A percentile compares a stretch with the other conserved stretches of the same genome.
Conservation (phyloP, 2,329 filamentous ascomycete species). For the Colletotrichum eremochloae region DNA sequence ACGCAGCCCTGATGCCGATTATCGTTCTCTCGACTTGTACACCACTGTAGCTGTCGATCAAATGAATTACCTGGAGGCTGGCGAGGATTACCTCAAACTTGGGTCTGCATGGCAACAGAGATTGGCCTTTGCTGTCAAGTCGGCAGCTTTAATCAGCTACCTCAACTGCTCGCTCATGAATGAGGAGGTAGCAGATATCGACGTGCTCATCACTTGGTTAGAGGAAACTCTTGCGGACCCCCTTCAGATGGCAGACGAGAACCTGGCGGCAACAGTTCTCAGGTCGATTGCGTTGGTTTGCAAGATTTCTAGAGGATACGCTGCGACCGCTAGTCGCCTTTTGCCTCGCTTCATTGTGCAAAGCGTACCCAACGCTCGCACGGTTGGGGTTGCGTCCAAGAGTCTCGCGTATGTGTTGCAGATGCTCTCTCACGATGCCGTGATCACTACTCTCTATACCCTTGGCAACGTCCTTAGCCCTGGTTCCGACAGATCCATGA, state of each 20-base stretch:
- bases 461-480: slow-evolving; percentile 95
- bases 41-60: slow-evolving; percentile 83
- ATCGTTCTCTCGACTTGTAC: slow-evolving; percentile 71
- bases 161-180: slow-evolving; percentile 88
- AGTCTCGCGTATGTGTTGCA: slow-evolving; percentile 86
- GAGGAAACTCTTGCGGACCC: slow-evolving; percentile 85
- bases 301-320: slow-evolving; percentile 78
- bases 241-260: slow-evolving; percentile 84
- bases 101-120: slow-evolving; percentile 89
- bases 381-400: slow-evolving; percentile 82
- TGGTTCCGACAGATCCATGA: slow-evolving; percentile 66
- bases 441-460: slow-evolving; percentile 95
- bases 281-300: slow-evolving; percentile 87
- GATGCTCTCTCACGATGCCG: slow-evolving; percentile 87
- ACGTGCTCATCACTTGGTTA: slow-evolving; percentile 86
- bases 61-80: slow-evolving; percentile 88
- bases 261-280: slow-evolving; percentile 82
- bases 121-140: slow-evolving; percentile 88
- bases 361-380: slow-evolving; percentile 76
- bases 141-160: slow-evolving; percentile 83
- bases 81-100: slow-evolving; percentile 89
- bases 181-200: slow-evolving; percentile 83
- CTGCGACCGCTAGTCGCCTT: slow-evolving; percentile 81
- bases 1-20: slow-evolving; percentile 63
- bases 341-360: slow-evolving; percentile 92